Evolutionary conservation across 1,284 basidiomycete genomes (phyloP).

Genomic region (Ceratobasidium sp.): DNA sequence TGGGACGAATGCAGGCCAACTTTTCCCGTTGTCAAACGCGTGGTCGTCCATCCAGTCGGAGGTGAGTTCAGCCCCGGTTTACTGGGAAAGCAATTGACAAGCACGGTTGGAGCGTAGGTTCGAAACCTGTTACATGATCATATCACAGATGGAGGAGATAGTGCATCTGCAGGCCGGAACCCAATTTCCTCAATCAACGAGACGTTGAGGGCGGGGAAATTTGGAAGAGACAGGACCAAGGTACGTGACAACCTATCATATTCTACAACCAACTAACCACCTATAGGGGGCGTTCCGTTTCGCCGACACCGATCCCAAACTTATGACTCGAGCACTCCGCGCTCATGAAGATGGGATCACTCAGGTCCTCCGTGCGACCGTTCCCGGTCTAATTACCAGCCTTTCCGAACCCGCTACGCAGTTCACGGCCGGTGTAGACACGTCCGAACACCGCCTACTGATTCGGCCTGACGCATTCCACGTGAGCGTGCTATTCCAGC

Average conservation of each 20-base stretch:
- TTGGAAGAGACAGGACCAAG: slow-evolving; percentile 82
- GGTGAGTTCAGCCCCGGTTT: slow-evolving; percentile 61
- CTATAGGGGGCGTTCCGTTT: slow-evolving; percentile 88
- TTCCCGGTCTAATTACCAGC: slow-evolving; percentile 86
- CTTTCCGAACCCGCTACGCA: slow-evolving; percentile 68
- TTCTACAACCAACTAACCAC: not conserved
- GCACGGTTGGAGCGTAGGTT: slow-evolving; percentile 66
- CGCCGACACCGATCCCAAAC: slow-evolving; percentile 85
- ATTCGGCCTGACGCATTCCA: slow-evolving; percentile 96
- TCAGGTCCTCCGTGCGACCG: slow-evolving; percentile 86
- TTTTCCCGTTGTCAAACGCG: slow-evolving; percentile 89
- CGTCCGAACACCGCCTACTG: slow-evolving; percentile 84
- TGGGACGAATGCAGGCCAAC: slow-evolving; percentile 74
- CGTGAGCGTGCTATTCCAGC: slow-evolving; percentile 93
- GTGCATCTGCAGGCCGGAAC: slow-evolving; percentile 81
- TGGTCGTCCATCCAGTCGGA: slow-evolving; percentile 94
- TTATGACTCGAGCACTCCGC: slow-evolving; percentile 76
- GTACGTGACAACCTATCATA: slow-evolving; percentile 59
- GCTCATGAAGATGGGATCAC: slow-evolving; percentile 89
- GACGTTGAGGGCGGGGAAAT: slow-evolving; percentile 86
- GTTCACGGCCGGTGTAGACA: slow-evolving; percentile 72
- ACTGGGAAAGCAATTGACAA: slow-evolving; percentile 40
- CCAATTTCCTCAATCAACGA: slow-evolving; percentile 95
- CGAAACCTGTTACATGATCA: slow-evolving; percentile 91
- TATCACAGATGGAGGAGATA: slow-evolving; percentile 88